phyloP scores from a whole-genome alignment of 1,284 basidiomycete genomes.

The Meira nashicola region DNA sequence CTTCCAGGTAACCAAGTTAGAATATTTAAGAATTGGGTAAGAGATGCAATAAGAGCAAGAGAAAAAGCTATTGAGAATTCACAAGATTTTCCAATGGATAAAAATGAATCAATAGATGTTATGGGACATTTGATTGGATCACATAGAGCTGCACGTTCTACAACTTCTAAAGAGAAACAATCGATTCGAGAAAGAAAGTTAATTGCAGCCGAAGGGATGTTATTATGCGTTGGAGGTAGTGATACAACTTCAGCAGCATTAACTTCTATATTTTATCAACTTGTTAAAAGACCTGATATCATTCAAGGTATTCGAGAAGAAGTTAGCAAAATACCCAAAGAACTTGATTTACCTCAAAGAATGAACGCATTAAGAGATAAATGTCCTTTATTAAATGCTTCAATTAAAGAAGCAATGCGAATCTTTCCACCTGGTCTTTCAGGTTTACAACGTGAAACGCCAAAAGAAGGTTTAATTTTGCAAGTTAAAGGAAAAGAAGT shows the following conservation, averaged over 20 bases:
- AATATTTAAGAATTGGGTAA: constrained; percentile 23
- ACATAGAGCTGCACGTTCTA: neutral
- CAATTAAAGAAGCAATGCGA: constrained; percentile 24
- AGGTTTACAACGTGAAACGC: constrained; percentile 18
- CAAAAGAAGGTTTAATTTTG: neutral
- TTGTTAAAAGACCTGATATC: constrained; percentile 16
- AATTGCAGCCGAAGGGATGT: constrained; percentile 16
- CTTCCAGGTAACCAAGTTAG: constrained; percentile 18
- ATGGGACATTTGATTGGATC: neutral
- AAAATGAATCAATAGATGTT: neutral
- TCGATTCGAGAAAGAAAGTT: too few relatives aligned
- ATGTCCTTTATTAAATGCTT: constrained; percentile 23
- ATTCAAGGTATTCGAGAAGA: constrained; percentile 16
- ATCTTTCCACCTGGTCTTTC: constrained; percentile 19
- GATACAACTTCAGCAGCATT: constrained; percentile 22
- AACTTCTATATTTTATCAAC: constrained; percentile 17
- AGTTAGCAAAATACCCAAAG: constrained; percentile 7
- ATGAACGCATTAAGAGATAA: constrained; percentile 16
- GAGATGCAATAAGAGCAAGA: constrained; percentile 1
- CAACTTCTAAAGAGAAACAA: constrained; percentile 11
- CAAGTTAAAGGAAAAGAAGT: constrained; percentile 13
- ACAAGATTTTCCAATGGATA: too few relatives aligned
- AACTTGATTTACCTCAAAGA: constrained; percentile 4
- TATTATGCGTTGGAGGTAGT: constrained; percentile 23
- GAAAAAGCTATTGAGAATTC: constrained; percentile 11